Evolutionary conservation across 148 eudicot species (phyloP), one percentile per base, ranked within the genome.

Genomic region (Cornus suecica): DNA sequence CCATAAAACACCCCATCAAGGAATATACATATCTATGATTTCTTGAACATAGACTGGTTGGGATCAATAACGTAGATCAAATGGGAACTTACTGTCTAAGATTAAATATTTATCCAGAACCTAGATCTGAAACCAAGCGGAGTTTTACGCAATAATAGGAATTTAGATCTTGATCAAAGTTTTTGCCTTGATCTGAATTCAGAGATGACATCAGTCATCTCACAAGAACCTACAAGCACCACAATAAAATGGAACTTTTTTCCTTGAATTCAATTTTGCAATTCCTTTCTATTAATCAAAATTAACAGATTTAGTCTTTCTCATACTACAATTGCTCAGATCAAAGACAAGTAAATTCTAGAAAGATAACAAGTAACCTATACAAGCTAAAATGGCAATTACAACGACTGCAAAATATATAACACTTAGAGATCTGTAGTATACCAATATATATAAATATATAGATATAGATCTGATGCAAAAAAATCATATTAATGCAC

Each of bases 381-480:
- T 2, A 8, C n/a, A 56, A 56, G 61, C 61, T 56, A 56, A 56
- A 56, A 56, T 15, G 16, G n/a, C 23, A 56, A 22, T 16, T 56
- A 51, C 16, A 56, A 56, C 16, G 7, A 56, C 22, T 3, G 22
- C 4, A 14, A 13, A 56, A 56, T 22, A 58, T 18, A 58, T 18
- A 52, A 4, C 18, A 58, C 62, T 58, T 58, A 58, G 4, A 72
- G 77, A 73, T 78, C 77, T 73, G 72, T 4, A 64, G 7, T n/a
- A n/a, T n/a, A n/a, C n/a, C n/a, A 23, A 61, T 66, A 58, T 54
- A 41, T n/a, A n/a, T n/a, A n/a, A n/a, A n/a, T n/a, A n/a, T n/a
- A n/a, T n/a, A n/a, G n/a, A n/a, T n/a, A 24, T 51, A 64, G 78
- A 78, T 70, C 68, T 29, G 51, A 58, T 58, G 23, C 24, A 32